A percentile compares a stretch with the other conserved stretches of the same genome.
These are phyloP conservation scores for Oropetium thomaeum DNA, from an alignment of 176 grass and related monocot species.

Conservation along the genomic window DNA sequence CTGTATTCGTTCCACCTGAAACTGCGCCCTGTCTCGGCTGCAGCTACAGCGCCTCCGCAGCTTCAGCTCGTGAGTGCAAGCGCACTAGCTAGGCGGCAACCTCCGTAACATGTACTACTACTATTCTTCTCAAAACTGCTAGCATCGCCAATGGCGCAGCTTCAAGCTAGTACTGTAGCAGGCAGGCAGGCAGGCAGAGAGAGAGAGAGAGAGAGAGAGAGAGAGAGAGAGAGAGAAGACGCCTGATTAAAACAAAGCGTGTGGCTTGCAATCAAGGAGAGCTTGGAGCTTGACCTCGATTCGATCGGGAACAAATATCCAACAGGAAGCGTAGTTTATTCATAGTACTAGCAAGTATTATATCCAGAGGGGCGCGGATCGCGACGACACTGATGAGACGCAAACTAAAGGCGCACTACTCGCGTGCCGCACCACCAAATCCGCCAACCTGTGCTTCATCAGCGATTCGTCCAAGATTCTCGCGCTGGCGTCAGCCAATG, in stretches of 20 bases:
- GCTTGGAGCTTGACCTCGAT: neutral
- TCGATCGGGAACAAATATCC: slow-evolving; percentile 4
- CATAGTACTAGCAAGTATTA: too few relatives aligned
- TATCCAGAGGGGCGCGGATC: too few relatives aligned
- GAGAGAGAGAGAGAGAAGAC: too few relatives aligned
- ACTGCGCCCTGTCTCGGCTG: neutral
- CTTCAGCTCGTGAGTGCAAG: neutral
- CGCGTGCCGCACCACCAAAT: neutral
- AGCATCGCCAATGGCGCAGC: neutral
- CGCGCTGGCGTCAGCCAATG: neutral
- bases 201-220: too few relatives aligned
- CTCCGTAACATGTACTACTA: too few relatives aligned
- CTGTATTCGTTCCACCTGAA: slow-evolving; percentile 14
- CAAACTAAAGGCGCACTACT: slow-evolving; percentile 22
- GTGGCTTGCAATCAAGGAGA: neutral
- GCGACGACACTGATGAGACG: neutral
- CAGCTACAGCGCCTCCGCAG: neutral
- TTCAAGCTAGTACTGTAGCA: neutral
- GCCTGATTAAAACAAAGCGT: neutral
- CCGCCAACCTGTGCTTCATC: neutral
- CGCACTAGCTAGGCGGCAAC: neutral
- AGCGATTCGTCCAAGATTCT: slow-evolving; percentile 13
- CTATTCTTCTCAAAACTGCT: neutral
- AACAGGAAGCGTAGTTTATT: too few relatives aligned
- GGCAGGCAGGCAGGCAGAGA: too few relatives aligned